Conservation (phyloP, 306 rosid species). For the Fagus sylvatica region DNA sequence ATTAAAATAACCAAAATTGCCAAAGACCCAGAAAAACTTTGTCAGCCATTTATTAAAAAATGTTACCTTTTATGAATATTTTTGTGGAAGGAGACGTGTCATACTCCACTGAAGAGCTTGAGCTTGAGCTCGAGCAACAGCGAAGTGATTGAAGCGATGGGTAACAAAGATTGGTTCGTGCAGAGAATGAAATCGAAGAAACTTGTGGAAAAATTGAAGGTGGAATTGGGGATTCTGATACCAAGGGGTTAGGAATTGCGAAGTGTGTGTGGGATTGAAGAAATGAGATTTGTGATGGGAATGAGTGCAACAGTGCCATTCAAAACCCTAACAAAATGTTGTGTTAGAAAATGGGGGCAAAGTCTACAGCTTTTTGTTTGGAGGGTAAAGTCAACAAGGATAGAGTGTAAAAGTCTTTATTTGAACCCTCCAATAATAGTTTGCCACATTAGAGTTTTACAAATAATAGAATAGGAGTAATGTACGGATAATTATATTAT, state of each 20-base stretch:
- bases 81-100: slow-evolving; percentile 18
- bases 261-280: neutral
- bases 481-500: too few species aligned
- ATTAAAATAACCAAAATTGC: neutral
- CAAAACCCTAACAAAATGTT: neutral
- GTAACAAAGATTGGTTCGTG: neutral
- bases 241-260: slow-evolving; percentile 12
- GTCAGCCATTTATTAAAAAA: neutral
- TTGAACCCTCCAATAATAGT: too few species aligned
- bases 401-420: too few species aligned
- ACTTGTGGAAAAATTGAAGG: neutral
- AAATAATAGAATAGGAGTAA: too few species aligned
- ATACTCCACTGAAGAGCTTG: slow-evolving; percentile 12
- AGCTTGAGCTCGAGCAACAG: slow-evolving; percentile 23
- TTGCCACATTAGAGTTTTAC: too few species aligned
- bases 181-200: slow-evolving; percentile 25
- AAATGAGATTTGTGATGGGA: slow-evolving; percentile 4
- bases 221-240: neutral
- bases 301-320: slow-evolving; percentile 1
- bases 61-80: slow-evolving; percentile 46
- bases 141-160: slow-evolving; percentile 5
- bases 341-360: too few species aligned
- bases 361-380: too few species aligned
- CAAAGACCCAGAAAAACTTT: neutral
- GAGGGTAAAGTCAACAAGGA: too few species aligned